phyloP scores from a whole-genome alignment of 257 asterid genomes.

The Eustoma russellianum region DNA sequence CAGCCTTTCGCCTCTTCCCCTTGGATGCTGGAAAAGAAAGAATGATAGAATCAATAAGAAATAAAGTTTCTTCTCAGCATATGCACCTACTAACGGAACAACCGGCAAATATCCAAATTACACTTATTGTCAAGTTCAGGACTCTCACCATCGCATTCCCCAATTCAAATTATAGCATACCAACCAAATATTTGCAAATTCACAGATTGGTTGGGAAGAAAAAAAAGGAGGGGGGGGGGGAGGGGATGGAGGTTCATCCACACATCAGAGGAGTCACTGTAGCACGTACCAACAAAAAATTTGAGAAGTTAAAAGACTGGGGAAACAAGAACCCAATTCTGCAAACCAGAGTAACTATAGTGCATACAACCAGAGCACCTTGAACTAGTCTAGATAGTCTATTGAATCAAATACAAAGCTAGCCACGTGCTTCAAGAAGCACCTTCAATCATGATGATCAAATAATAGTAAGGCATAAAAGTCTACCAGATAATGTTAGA shows the following conservation, averaged over 20 bases:
- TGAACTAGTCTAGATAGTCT: background rate
- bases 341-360: no score
- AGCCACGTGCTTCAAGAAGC: background rate
- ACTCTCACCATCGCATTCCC: background rate
- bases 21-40: constrained; percentile 7
- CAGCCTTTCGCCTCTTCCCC: constrained; percentile 15
- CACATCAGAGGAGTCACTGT: background rate
- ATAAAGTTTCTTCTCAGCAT: constrained; percentile 1
- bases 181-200: no score
- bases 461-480: no score
- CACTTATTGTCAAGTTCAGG: background rate
- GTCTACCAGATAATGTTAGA: no score
- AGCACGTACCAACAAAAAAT: background rate
- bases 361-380: no score
- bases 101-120: background rate
- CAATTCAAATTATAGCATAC: background rate
- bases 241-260: background rate
- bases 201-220: no score
- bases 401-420: background rate
- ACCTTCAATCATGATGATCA: background rate
- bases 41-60: background rate
- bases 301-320: background rate
- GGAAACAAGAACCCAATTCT: no score
- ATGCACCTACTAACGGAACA: background rate
- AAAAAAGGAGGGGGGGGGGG: no score